Conservation (phyloP, 2,329 filamentous ascomycete genomes). For the Neofusicoccum kwambonambiense region DNA sequence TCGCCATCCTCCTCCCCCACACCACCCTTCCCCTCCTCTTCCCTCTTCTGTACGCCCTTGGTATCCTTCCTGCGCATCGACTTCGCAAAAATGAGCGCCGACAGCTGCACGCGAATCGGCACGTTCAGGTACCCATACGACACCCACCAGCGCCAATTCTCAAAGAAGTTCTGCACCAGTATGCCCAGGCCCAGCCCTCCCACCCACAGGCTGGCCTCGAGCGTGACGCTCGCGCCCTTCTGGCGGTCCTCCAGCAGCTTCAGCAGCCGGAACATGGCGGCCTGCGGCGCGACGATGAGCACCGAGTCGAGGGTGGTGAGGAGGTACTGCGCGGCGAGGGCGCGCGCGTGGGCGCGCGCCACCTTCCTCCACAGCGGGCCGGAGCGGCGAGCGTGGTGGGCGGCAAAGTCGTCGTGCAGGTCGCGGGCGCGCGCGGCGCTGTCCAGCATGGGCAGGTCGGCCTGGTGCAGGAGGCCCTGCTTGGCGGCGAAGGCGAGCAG, state of each 20-base stretch:
- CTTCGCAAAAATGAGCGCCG: slow-evolving; percentile 73
- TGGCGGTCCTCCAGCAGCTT: slow-evolving; percentile 59
- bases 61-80: slow-evolving; percentile 75
- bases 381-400: slow-evolving; percentile 12
- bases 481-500: slow-evolving; percentile 45
- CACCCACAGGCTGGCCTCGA: slow-evolving; percentile 67
- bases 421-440: slow-evolving; percentile 15
- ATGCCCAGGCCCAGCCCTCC: slow-evolving; percentile 61
- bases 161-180: slow-evolving; percentile 16
- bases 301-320: slow-evolving; percentile 56
- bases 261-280: slow-evolving; percentile 66
- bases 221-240: slow-evolving; percentile 44
- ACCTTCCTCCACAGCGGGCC: slow-evolving; percentile 61
- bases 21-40: slow-evolving; percentile 39
- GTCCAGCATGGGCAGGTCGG: slow-evolving; percentile 20
- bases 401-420: slow-evolving; percentile 19
- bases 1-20: slow-evolving; percentile 43
- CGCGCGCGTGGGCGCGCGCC: slow-evolving; percentile 55
- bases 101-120: slow-evolving; percentile 67
- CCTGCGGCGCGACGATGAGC: slow-evolving; percentile 69
- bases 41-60: slow-evolving; percentile 55
- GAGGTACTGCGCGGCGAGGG: slow-evolving; percentile 59
- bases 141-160: slow-evolving; percentile 56
- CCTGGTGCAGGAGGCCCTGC: not conserved
- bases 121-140: slow-evolving; percentile 62